Conservation (phyloP, 441 rosid species). For the Breynia disticha region DNA sequence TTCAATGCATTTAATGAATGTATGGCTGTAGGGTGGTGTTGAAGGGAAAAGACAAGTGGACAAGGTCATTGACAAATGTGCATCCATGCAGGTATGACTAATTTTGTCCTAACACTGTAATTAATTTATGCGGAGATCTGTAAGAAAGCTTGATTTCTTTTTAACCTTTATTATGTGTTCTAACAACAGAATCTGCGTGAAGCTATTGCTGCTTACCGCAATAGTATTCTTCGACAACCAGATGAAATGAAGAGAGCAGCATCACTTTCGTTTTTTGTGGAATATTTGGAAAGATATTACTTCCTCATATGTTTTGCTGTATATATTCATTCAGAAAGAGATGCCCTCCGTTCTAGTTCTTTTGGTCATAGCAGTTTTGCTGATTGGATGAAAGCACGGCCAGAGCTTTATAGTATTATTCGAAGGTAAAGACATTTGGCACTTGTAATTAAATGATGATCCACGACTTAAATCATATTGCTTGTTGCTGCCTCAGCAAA, state of each 20-base stretch:
- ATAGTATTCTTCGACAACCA: conserved; percentile 89
- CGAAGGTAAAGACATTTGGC: conserved; percentile 52
- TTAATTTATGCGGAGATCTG: conserved; percentile 11
- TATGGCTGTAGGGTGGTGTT: conserved; percentile 75
- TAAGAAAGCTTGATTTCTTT: conserved; percentile 10
- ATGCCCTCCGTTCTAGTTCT: conserved; percentile 69
- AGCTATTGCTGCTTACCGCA: conserved; percentile 90
- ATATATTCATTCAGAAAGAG: conserved; percentile 88
- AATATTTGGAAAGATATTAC: conserved; percentile 98
- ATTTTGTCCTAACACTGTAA: conserved; percentile 3
- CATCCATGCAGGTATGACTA: conserved; percentile 90
- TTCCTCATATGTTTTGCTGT: conserved; percentile 98
- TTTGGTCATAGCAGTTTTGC: conserved; percentile 73
- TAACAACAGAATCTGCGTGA: conserved; percentile 87
- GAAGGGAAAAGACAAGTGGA: conserved; percentile 99
- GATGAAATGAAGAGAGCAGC: conserved; percentile 99
- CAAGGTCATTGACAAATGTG: conserved; percentile 96
- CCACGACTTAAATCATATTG: no score
- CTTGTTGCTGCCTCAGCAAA: no score
- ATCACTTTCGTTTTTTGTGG: conserved; percentile 87
- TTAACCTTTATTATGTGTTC: conserved; percentile 18
- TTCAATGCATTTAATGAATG: conserved; percentile 18
- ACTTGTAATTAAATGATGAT: no score
- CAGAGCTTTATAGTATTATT: conserved; percentile 93
- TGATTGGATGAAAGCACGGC: conserved; percentile 99